These are phyloP conservation scores for Penicillium fimorum DNA, from an alignment of 495 filamentous ascomycete genomes.

Conservation along the genomic window DNA sequence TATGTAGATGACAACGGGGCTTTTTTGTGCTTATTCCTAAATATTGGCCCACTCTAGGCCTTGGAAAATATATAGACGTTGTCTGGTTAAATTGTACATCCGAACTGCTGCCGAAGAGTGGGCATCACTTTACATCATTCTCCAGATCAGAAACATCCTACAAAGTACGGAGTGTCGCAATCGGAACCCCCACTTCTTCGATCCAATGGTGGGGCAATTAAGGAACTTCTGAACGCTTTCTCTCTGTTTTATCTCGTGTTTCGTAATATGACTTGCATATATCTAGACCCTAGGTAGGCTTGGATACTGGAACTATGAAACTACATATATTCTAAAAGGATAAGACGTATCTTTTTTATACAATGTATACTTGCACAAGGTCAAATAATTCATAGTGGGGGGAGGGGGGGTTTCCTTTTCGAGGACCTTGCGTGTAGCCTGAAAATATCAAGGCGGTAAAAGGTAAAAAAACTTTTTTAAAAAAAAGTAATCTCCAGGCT, in stretches of 20 bases:
- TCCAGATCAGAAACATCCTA: neutral
- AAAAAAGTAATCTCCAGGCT: slow-evolving; percentile 6
- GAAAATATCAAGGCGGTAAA: neutral
- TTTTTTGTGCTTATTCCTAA: neutral
- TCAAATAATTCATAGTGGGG: slow-evolving; percentile 1
- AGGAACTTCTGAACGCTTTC: neutral
- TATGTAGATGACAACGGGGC: neutral
- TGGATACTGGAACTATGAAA: neutral
- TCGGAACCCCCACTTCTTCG: slow-evolving; percentile 4
- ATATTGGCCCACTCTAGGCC: neutral
- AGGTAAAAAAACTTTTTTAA: neutral
- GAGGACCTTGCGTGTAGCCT: slow-evolving; percentile 3
- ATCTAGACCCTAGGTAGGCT: neutral
- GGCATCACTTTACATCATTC: neutral
- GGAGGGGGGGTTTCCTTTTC: slow-evolving; percentile 2
- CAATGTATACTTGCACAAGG: neutral
- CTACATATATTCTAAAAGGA: neutral
- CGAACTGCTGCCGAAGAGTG: neutral
- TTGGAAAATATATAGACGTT: neutral
- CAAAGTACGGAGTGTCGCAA: neutral
- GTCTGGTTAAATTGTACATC: neutral
- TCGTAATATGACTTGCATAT: neutral
- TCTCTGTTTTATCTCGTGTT: neutral
- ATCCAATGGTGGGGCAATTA: slow-evolving; percentile 8
- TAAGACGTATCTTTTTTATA: neutral